Base-by-base conservation (phyloP, 768 basidiomycete genomes). In the Mycena olivaceomarginata region DNA sequence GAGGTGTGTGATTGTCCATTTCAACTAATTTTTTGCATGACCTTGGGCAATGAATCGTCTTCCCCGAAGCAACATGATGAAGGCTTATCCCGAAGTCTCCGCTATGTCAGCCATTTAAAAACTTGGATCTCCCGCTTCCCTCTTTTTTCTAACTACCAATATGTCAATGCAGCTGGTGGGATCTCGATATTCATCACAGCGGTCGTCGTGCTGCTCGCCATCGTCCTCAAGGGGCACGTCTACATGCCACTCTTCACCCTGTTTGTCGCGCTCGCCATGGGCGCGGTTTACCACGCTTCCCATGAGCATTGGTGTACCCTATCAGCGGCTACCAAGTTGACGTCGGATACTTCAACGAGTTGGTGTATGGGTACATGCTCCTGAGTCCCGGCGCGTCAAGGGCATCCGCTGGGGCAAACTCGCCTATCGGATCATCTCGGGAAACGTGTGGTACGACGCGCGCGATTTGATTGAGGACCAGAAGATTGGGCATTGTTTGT, bases 381-480 rank as follows among this genome's bases (percentile, higher is more conserved):
- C 20, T 48, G n/a, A 39, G 43, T 3, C 65, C 40, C 51, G 66
- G 72, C 25, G 31, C 65, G 5, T 74, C 72, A 3, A 18, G 72
- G n/a, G 12, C 72, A 74, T 22, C 66, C 65, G 6, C 57, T 74
- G 2, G 72, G 72, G 3, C 72, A 67, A n/a, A 18, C 72, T 74
- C n/a, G 22, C 72, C 8, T 74, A 74, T n/a, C 51, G 72, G 5
- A 67, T 74, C 39, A 74, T 74, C 8, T 74, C 72, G 15, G 46
- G 72, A 1, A 67, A 67, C 22, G 72, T 67, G n/a, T 67, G 72
- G 72, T 74, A 67, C 31, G 72, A 74, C 31, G 15, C 13, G n/a
- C n/a, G 39, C 8, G 5, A 11, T 6, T 8, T 74, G 11, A 41
- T 74, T 15, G 65, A 67, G 39, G 66, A 74, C 20, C 72, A 74